phyloP scores from a whole-genome alignment of 2,329 filamentous ascomycete genomes.

The Fusarium buharicum region DNA sequence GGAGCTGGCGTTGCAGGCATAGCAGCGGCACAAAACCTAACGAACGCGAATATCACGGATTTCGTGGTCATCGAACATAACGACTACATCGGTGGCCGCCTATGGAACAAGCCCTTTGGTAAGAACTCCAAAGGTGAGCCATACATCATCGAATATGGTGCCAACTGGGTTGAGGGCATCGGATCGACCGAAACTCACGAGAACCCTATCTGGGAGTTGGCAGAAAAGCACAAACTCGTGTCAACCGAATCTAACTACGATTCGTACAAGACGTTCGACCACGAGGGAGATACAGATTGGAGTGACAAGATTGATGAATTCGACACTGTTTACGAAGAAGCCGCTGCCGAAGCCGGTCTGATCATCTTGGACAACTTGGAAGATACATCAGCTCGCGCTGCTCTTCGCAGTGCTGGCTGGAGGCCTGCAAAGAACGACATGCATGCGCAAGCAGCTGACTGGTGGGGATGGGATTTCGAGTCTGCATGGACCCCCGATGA shows the following conservation, averaged over 20 bases:
- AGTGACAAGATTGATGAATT: conserved; percentile 61
- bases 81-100: conserved; percentile 69
- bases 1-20: conserved; percentile 72
- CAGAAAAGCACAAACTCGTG: conserved; percentile 66
- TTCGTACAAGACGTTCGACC: conserved; percentile 69
- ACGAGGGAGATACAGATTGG: conserved; percentile 65
- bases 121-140: conserved; percentile 59
- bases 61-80: conserved; percentile 74
- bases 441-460: conserved; percentile 66
- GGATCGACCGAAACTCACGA: conserved; percentile 49
- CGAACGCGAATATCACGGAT: conserved; percentile 69
- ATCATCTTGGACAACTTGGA: conserved; percentile 69
- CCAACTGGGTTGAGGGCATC: conserved; percentile 66
- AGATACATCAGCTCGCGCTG: conserved; percentile 69
- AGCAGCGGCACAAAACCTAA: conserved; percentile 70
- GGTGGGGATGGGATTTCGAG: conserved; percentile 69
- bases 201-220: conserved; percentile 72
- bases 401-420: conserved; percentile 70
- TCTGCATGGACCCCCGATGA: conserved; percentile 65
- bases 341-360: conserved; percentile 64
- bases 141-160: conserved; percentile 71
- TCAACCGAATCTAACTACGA: conserved; percentile 69
- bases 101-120: conserved; percentile 68
- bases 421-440: conserved; percentile 63
- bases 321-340: conserved; percentile 56